A percentile compares a stretch with the other conserved stretches of the same genome.
phyloP scores from a whole-genome alignment of 805 yeast genomes.

The Ogataea neopini region DNA sequence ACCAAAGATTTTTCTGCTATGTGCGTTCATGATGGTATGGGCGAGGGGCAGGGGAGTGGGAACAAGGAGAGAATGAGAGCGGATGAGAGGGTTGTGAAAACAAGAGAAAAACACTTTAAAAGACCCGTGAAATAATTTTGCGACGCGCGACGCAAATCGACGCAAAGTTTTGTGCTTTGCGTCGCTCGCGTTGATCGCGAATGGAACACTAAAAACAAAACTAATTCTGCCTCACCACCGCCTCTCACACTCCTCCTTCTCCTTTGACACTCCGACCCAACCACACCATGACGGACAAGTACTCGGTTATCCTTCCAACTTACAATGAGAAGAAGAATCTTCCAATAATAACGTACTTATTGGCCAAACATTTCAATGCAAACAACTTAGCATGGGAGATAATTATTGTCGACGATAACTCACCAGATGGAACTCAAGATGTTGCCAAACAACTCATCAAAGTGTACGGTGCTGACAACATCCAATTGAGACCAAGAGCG shows the following conservation, averaged over 20 bases:
- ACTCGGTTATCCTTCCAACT: conserved; percentile 75
- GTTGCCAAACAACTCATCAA: conserved; percentile 61
- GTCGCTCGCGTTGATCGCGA: too few species aligned
- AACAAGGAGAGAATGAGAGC: not conserved
- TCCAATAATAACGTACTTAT: conserved; percentile 68
- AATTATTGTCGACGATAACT: conserved; percentile 73
- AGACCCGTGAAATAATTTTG: not conserved
- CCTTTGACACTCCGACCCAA: too few species aligned
- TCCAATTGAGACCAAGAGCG: conserved; percentile 67
- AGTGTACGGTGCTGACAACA: conserved; percentile 59
- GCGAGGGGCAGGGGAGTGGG: not conserved
- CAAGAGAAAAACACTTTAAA: not conserved
- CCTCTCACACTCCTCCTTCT: too few species aligned
- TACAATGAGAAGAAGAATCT: conserved; percentile 70
- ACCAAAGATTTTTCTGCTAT: conserved; percentile 48
- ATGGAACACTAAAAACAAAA: too few species aligned
- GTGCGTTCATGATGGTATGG: conserved; percentile 24
- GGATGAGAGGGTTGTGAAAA: not conserved
- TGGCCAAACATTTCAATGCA: conserved; percentile 64
- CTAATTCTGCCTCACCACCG: not conserved
- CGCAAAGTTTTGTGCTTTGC: too few species aligned
- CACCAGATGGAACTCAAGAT: conserved; percentile 82
- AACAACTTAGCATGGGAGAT: conserved; percentile 70
- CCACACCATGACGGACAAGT: conserved; percentile 45
- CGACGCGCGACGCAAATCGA: too few species aligned